These are phyloP conservation scores for Rhizophora apiculata DNA, from an alignment of 345 rosid genomes.

Conservation along the genomic window DNA sequence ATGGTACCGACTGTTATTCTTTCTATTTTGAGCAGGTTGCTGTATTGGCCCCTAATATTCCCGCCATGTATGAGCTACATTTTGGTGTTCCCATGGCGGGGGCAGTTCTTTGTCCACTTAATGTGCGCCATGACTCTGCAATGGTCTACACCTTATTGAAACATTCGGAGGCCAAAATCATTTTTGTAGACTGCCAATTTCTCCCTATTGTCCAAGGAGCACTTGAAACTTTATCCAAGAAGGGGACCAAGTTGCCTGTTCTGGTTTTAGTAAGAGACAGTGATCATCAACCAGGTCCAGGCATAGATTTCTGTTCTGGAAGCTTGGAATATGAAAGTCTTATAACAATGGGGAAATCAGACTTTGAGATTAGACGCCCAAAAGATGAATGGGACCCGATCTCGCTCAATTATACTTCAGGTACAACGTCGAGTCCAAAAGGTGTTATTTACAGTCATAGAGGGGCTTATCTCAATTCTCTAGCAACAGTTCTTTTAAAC, in stretches of 20 bases:
- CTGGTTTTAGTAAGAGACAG: constrained; percentile 39
- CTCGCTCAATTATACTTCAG: constrained; percentile 31
- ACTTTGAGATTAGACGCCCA: constrained; percentile 40
- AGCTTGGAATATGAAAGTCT: constrained; percentile 43
- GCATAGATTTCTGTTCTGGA: constrained; percentile 6
- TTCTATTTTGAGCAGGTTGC: constrained; percentile 47
- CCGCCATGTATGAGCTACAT: constrained; percentile 62
- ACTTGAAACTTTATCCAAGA: constrained; percentile 39
- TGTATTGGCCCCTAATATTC: constrained; percentile 54
- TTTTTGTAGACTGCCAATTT: constrained; percentile 52
- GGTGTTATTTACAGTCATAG: constrained; percentile 35
- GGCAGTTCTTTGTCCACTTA: constrained; percentile 56
- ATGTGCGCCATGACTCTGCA: constrained; percentile 49
- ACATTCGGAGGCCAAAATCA: constrained; percentile 53
- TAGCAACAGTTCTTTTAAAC: constrained; percentile 22
- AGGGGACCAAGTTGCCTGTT: constrained; percentile 34
- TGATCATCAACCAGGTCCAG: constrained; percentile 9
- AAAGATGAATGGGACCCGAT: constrained; percentile 34
- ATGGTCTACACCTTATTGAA: constrained; percentile 43
- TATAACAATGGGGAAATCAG: constrained; percentile 37
- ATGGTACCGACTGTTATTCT: neutral
- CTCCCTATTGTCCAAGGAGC: constrained; percentile 45
- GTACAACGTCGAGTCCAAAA: constrained; percentile 33
- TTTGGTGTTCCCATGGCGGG: constrained; percentile 69
- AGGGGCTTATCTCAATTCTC: constrained; percentile 32